These are phyloP conservation scores for Grigorovia transvaalensis DNA, from an alignment of 805 yeast genomes.

Conservation along the genomic window DNA sequence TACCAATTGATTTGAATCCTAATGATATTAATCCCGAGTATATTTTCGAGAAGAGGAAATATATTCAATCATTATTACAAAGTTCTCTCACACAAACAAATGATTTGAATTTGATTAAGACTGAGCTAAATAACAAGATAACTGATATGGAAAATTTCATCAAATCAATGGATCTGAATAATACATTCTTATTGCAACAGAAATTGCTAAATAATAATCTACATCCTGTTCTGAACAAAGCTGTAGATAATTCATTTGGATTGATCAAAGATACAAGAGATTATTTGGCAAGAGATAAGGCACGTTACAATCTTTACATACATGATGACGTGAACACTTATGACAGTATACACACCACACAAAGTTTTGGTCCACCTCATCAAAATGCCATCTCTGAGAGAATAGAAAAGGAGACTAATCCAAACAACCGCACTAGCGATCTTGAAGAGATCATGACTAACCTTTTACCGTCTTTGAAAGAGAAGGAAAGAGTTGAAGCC, in stretches of 20 bases:
- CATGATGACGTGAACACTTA: not conserved
- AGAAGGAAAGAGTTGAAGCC: not conserved
- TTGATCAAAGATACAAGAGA: slow-evolving; percentile 3
- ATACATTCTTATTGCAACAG: slow-evolving; percentile 11
- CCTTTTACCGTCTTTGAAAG: slow-evolving; percentile 1
- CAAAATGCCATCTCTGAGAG: too few relatives aligned
- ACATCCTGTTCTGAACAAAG: slow-evolving; percentile 22
- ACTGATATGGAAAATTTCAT: slow-evolving; percentile 8
- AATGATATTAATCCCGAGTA: slow-evolving; percentile 24
- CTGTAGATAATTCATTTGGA: slow-evolving; percentile 23
- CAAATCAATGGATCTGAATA: slow-evolving; percentile 6
- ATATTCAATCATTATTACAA: slow-evolving; percentile 15
- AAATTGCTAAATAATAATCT: slow-evolving; percentile 13
- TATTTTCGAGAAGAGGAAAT: slow-evolving; percentile 22
- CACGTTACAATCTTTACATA: slow-evolving; percentile 1
- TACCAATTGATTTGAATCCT: slow-evolving; percentile 18
- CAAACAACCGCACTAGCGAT: not conserved
- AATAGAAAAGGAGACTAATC: not conserved
- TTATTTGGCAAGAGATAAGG: not conserved
- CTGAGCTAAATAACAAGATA: slow-evolving; percentile 13
- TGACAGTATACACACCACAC: not conserved
- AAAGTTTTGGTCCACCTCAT: not conserved
- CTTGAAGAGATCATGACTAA: not conserved
- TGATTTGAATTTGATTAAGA: slow-evolving; percentile 15
- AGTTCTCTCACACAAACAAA: slow-evolving; percentile 16